Base-by-base conservation (phyloP, 257 asterid genomes). In the Solanum bulbocastanum region DNA sequence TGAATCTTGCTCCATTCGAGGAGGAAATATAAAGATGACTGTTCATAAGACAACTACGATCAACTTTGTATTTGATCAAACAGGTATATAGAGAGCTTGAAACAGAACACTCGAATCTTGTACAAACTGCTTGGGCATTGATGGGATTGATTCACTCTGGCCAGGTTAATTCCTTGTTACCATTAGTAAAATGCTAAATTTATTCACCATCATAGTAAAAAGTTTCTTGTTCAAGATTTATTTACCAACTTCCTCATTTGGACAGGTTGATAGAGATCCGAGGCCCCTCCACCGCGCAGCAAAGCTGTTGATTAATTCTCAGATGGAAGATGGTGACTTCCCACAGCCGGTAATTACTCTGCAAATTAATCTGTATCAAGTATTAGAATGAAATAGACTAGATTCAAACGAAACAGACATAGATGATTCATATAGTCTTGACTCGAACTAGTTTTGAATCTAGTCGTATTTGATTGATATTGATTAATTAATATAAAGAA, bases 121-220 rank as follows among this genome's bases (percentile, higher is more conserved):
- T 95, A 25, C 98, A 96, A 46, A 95, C 98, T 58, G 89, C 98
- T 1, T 96, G 98, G 97, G 98, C 96, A 10, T 42, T 94, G 92
- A 93, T 94, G 98, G 98, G 96, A 10, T 91, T 96, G 25, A 92
- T 95, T 86, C 92, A 93, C 87, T 89, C 98, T 1, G 98, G 95
- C 72, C 98, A 96, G 94, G 98, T 95, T 36, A 25, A 79, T 78
- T 27, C 12, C 68, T 27, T 87, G 56, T 83, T 78, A 42, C 83
- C 2, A 75, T 8, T 75, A 39, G 58, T 49, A 49, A 49, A 5
- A 25, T 42, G 16, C 23, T 10, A 6, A n/a, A 33, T 83, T 44
- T 83, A 23, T 44, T 15, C n/a, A 72, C 39, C 16, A 39, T 58
- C 27, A 27, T 58, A 36, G 42, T 69, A 68, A 39, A 44, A 69